Evolutionary conservation across 164 flowering plant genomes (phyloP).

Genomic region (Stephania yunnanensis): DNA sequence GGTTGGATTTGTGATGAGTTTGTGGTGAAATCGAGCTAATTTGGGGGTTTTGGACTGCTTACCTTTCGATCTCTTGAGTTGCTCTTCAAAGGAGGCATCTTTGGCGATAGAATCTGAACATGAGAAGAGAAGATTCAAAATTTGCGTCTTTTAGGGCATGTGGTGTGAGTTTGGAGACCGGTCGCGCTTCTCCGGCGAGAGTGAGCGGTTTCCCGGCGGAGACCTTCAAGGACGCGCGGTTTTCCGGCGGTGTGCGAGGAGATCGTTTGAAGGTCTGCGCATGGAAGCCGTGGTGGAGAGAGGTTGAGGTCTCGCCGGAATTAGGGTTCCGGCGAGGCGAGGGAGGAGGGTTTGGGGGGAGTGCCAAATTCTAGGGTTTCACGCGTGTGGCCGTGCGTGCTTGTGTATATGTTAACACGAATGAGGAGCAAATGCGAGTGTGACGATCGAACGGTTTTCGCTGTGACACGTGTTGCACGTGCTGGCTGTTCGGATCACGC

Average conservation of each 20-base stretch:
- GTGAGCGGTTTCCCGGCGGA: neutral
- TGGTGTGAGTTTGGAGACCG: neutral
- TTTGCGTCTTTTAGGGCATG: neutral
- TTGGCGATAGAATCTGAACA: neutral
- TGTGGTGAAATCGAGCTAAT: neutral
- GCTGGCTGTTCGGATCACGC: slow-evolving; percentile 11
- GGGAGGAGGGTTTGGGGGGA: neutral
- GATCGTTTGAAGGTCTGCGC: neutral
- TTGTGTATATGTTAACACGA: slow-evolving; percentile 26
- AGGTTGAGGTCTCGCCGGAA: neutral
- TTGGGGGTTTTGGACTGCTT: neutral
- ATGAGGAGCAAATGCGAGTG: slow-evolving; percentile 17
- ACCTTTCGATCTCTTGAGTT: neutral
- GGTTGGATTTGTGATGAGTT: neutral
- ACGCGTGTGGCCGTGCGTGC: slow-evolving; percentile 33
- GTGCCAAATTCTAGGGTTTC: slow-evolving; percentile 24
- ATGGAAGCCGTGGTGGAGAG: neutral
- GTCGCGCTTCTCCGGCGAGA: neutral
- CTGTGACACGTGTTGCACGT: slow-evolving; percentile 30
- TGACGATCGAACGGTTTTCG: slow-evolving; percentile 12
- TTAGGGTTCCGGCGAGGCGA: slow-evolving; percentile 15
- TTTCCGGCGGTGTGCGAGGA: neutral
- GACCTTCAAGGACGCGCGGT: neutral
- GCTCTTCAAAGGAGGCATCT: neutral
- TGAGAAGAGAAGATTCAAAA: slow-evolving; percentile 3